Conservation (phyloP, 2,329 filamentous ascomycete genomes). For the Aspergillus pseudonomiae region DNA sequence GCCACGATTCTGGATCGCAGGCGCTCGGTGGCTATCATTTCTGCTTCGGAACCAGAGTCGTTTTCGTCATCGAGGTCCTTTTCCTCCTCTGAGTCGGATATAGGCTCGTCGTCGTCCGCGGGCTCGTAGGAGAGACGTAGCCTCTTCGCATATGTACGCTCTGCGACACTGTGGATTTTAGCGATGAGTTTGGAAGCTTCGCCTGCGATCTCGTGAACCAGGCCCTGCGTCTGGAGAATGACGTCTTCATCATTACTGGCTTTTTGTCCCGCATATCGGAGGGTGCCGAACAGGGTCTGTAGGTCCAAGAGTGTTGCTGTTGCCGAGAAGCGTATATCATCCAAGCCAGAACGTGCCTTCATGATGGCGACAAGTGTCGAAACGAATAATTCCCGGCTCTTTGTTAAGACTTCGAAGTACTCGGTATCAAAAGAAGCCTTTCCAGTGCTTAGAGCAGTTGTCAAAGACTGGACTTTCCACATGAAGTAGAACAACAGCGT, state of each 20-base stretch:
- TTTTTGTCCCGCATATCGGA: slow-evolving; percentile 57
- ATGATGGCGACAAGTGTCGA: slow-evolving; percentile 54
- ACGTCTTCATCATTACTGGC: slow-evolving; percentile 47
- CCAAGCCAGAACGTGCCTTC: slow-evolving; percentile 58
- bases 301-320: slow-evolving; percentile 80
- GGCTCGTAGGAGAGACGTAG: slow-evolving; percentile 49
- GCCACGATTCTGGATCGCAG: slow-evolving; percentile 70
- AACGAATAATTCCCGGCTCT: slow-evolving; percentile 57
- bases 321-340: slow-evolving; percentile 76
- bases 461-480: slow-evolving; percentile 77
- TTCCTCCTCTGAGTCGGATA: slow-evolving; percentile 64
- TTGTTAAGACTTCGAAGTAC: slow-evolving; percentile 70
- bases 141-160: slow-evolving; percentile 76
- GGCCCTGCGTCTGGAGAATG: slow-evolving; percentile 59
- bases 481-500: slow-evolving; percentile 86
- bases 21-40: slow-evolving; percentile 53
- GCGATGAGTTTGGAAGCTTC: slow-evolving; percentile 68
- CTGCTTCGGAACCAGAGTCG: slow-evolving; percentile 33
- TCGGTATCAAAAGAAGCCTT: slow-evolving; percentile 63
- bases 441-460: slow-evolving; percentile 55
- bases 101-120: slow-evolving; percentile 72
- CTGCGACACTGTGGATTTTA: slow-evolving; percentile 75
- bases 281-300: slow-evolving; percentile 74
- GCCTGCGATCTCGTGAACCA: slow-evolving; percentile 70
- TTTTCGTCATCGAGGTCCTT: slow-evolving; percentile 54